These are phyloP conservation scores for Colletotrichum melonis DNA, from an alignment of 2,329 filamentous ascomycete species.

Conservation along the genomic window DNA sequence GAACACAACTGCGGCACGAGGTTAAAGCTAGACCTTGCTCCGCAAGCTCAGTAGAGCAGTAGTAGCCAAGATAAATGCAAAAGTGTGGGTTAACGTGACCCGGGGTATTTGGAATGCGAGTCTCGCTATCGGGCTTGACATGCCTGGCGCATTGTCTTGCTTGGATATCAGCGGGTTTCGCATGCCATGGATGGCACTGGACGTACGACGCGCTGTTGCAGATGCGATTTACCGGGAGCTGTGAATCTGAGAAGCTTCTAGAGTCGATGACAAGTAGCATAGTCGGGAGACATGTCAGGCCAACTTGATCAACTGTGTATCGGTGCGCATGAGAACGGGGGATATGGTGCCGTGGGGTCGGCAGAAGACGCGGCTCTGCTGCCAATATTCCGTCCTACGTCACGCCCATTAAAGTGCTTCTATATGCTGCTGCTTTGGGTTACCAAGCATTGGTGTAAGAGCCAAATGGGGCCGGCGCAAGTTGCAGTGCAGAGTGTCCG, in stretches of 20 bases:
- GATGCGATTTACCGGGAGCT: background rate
- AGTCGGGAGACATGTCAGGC: background rate
- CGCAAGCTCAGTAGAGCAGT: background rate
- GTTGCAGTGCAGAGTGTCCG: background rate
- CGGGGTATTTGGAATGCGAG: slow-evolving; percentile 25
- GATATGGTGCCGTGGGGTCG: slow-evolving; percentile 7
- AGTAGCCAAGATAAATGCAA: background rate
- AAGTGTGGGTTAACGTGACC: background rate
- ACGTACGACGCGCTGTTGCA: background rate
- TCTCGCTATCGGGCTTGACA: background rate
- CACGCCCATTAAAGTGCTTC: background rate
- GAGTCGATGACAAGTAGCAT: background rate
- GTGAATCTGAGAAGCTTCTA: background rate
- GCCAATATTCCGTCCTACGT: background rate
- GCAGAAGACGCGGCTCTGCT: background rate
- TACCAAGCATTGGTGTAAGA: background rate
- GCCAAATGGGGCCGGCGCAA: background rate
- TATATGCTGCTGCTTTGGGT: background rate
- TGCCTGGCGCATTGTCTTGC: slow-evolving; percentile 1
- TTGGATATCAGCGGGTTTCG: background rate
- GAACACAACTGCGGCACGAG: slow-evolving; percentile 29
- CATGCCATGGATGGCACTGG: slow-evolving; percentile 13
- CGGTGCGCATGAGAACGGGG: slow-evolving; percentile 7
- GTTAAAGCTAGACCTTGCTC: slow-evolving; percentile 31
- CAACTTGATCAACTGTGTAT: background rate